Percentiles rank a stretch among this genome's conserved stretches.
These are phyloP conservation scores for Escallonia herrerae DNA, from an alignment of 129 eudicot species.

Conservation along the genomic window DNA sequence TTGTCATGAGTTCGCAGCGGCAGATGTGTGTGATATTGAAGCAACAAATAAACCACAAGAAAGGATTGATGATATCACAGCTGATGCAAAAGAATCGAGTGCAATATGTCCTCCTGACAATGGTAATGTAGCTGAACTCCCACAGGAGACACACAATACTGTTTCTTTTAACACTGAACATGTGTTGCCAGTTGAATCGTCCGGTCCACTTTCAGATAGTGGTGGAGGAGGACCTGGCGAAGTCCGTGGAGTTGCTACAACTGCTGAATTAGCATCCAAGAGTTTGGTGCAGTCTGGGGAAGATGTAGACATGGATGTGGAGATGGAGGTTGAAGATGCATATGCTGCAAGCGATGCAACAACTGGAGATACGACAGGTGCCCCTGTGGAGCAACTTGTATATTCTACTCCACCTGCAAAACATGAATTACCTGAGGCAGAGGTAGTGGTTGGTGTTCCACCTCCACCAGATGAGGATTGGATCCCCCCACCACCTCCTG, in stretches of 20 bases:
- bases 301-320: slow-evolving; percentile 93
- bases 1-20: slow-evolving; percentile 12
- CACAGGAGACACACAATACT: not conserved
- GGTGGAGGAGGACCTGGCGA: slow-evolving; percentile 23
- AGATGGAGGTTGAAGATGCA: slow-evolving; percentile 84
- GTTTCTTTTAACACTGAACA: not conserved
- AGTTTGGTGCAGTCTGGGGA: slow-evolving; percentile 30
- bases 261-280: slow-evolving; percentile 13
- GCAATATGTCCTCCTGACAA: slow-evolving; percentile 5
- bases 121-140: not conserved
- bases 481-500: slow-evolving; percentile 95
- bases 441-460: slow-evolving; percentile 26
- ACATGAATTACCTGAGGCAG: slow-evolving; percentile 12
- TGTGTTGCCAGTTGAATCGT: slow-evolving; percentile 2
- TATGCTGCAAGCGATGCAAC: slow-evolving; percentile 9
- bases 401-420: slow-evolving; percentile 14
- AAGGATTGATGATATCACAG: slow-evolving; percentile 5
- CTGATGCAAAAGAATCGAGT: slow-evolving; percentile 16
- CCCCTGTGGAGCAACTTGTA: slow-evolving; percentile 23
- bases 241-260: slow-evolving; percentile 16
- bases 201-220: slow-evolving; percentile 2
- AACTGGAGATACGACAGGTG: slow-evolving; percentile 10
- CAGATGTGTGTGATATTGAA: slow-evolving; percentile 14
- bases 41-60: slow-evolving; percentile 20
- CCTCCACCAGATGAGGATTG: slow-evolving; percentile 71